Evolutionary conservation across 2,329 filamentous ascomycete genomes (phyloP), one percentile per base, ranked within the genome.

Genomic region (Fusarium sambucinum): DNA sequence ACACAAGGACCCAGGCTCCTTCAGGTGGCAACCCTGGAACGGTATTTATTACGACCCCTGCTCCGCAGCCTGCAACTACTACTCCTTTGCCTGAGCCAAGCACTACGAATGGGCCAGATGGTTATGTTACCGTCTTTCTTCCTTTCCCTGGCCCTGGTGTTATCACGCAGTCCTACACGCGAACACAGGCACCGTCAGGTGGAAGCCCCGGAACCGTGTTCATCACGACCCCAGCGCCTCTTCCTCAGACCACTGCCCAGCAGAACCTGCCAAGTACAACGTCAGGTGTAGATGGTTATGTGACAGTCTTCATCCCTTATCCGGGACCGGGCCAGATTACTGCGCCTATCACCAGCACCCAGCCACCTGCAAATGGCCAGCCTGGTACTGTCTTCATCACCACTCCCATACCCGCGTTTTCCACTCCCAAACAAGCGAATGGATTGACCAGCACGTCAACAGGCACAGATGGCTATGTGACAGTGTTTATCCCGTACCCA

Each of bases 171-270:
- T 38, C 63, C 11, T 63, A 66, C 19, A 66, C 62, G 17, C 19
- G 57, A 10, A 66, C 63, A 10, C 63, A 66, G 16, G 21, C 63
- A 12, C 63, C 63, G n/a, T 52, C 63, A 4, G 59, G 38, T 6
- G 63, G 63, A 12, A 62, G 63, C 6, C 63, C 63, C 12, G 63
- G 63, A 17, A 67, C 63, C 17, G 52, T 67, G 9, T 53, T 66
- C 4, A 67, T 68, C 23, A 63, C 64, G 19, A 67, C 63, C 4
- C 64, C 63, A 17, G 64, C 46, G 14, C 63, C 63, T 32, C 25
- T 48, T 19, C 17, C 59, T 12, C 35, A 52, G 25, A 63, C 48
- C 13, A 56, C 58, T 23, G 27, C 57, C 12, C 41, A 56, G 30
- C 33, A 54, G n/a, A 62, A 55, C 19, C 19, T 62, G 6, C 58